Evolutionary conservation across 2,329 filamentous ascomycete genomes (phyloP), one percentile per base, ranked within the genome.

Genomic region (Pyrenophora seminiperda): DNA sequence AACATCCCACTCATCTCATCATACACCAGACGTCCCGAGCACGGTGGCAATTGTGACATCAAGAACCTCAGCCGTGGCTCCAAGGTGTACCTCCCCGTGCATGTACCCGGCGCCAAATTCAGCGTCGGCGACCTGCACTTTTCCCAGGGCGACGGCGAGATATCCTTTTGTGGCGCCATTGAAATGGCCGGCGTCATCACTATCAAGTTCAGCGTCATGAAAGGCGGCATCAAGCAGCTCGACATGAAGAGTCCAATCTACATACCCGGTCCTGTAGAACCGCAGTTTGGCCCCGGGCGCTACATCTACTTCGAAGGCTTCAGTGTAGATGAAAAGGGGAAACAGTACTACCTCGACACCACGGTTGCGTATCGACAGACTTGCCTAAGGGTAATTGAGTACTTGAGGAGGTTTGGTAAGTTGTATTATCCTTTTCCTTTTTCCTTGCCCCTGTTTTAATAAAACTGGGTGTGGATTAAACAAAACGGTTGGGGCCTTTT

Each of bases 151-250:
- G 91, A 96, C 67, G 91, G 91, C 5, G 91, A 96, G 70, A 95
- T 96, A 52, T 90, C 86, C 2, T 97, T 81, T 65, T 80, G 78
- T 41, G 73, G 73, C 15, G 92, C 91, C 5, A 97, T 96, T 63
- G 92, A 97, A 73, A 97, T 97, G 89, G 90, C 91, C 0, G 91
- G 91, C 4, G 79, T 90, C 34, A 96, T 96, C 62, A 96, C 91
- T 2, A 83, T 96, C 73, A 96, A 94, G 65, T 92, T 96, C 78
- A 86, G 83, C 41, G 88, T 96, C 13, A 86, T 96, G 79, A 95
- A 94, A 72, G 81, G 84, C 58, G 92, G 91, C 15, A 81, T 95
- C 67, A 79, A 79, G 36, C 82, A 90, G 27, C 75, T 96, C 43
- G 87, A 81, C 0, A 86, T 95, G 75, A 92, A 91, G 72, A 88